Base-by-base conservation (phyloP, 202 grass and related monocot genomes). In the Schoenoplectus triqueter region DNA sequence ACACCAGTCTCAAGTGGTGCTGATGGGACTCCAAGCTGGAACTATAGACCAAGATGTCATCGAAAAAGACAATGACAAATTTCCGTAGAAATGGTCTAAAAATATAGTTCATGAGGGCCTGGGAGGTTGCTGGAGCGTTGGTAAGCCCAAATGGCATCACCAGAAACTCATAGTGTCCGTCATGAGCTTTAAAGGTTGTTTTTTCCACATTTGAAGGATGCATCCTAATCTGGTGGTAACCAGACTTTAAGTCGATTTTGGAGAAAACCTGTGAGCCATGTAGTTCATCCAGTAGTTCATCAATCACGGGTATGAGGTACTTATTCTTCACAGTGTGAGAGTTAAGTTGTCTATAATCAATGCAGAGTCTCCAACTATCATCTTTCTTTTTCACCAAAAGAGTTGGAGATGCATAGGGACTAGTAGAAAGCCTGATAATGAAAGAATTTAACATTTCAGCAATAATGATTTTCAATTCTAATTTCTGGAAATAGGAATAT, bases 1-100 rank as follows among this genome's bases (percentile, higher is more conserved):
- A 8, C 1, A 64, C 62, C 0, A 19, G 0, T 8, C 9, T 6
- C 4, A 20, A 7, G 3, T 56, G 62, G 0, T 8, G 5, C 21
- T 10, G 0, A 0, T 64, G 62, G 0, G 5, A 17, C 0, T 13
- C 1, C 0, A 67, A 0, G 7, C 7, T 31, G 1, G 0, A 40
- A 1, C 64, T 67, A 4, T 67, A 67, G 0, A 67, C 13, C 4
- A 67, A 1, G 0, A 67, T 67, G 1, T 67, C 65, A 41, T 67
- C 31, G 41, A 67, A 67, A 5, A 67, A 67, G 0, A 67, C 65
- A 0, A 67, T 2, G 2, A 67, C 31, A 41, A 41, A 67, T 1
- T 41, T 67, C 3, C 65, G 11, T 1, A 67, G 0, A 5, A 5
- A 4, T 5, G 7, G 10, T 5, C 4, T 41, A 5, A 68, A 68